A percentile compares a stretch with the other conserved stretches of the same genome.
Conservation (phyloP, 2,329 filamentous ascomycete genomes). For the Fusarium sp. region DNA sequence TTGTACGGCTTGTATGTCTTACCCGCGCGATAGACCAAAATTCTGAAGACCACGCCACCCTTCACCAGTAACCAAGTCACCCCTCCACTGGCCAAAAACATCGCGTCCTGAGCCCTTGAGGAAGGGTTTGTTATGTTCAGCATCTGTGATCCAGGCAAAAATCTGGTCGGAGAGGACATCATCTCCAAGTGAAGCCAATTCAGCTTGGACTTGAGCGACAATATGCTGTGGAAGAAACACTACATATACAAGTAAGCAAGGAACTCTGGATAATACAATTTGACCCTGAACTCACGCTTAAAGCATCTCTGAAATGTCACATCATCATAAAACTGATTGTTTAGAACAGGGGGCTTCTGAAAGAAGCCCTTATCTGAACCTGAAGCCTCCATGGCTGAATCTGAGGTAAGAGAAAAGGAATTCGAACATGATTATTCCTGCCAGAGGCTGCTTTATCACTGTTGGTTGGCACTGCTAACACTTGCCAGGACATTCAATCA, state of each 20-base stretch:
- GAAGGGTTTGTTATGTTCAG: conserved; percentile 74
- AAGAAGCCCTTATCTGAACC: conserved; percentile 66
- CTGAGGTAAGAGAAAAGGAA: neutral
- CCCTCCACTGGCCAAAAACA: conserved; percentile 70
- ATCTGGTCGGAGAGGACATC: conserved; percentile 66
- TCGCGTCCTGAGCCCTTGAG: conserved; percentile 68
- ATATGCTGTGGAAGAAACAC: conserved; percentile 63
- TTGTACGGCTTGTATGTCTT: conserved; percentile 8
- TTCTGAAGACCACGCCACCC: conserved; percentile 75
- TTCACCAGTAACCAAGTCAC: conserved; percentile 71
- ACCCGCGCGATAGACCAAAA: conserved; percentile 69
- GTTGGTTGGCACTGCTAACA: conserved; percentile 1
- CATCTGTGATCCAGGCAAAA: conserved; percentile 71
- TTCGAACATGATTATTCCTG: neutral
- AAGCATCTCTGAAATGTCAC: conserved; percentile 64
- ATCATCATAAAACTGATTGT: conserved; percentile 70
- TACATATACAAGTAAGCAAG: conserved; percentile 42
- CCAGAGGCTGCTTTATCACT: neutral
- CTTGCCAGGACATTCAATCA: conserved; percentile 27
- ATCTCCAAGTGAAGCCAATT: conserved; percentile 62
- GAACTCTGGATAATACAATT: too few relatives aligned
- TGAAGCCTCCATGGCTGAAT: conserved; percentile 57
- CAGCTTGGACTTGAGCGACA: conserved; percentile 55
- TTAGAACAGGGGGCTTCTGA: conserved; percentile 63
- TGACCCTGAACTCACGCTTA: conserved; percentile 55